Base-by-base conservation (phyloP, 1,139 yeast species). In the Geotrichum bryndzae region DNA sequence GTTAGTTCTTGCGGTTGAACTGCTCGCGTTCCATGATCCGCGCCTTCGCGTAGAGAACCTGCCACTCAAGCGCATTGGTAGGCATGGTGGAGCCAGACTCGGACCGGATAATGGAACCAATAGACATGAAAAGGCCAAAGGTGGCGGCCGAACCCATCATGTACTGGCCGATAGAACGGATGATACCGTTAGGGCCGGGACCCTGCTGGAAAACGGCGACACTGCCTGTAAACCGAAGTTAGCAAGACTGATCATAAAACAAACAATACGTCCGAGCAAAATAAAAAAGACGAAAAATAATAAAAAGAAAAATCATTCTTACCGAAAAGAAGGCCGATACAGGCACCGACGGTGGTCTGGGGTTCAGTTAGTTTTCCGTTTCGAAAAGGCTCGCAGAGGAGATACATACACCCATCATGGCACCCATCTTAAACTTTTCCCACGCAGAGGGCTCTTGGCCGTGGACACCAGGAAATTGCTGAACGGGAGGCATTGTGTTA, bases 341-440 rank as follows among this genome's bases (percentile, higher is more conserved):
- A 95, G 23, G 92, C 96, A 64, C 99, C 99, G 41, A 91, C 97
- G 31, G 96, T 87, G 57, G 94, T 80, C 80, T 78, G 61, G 13
- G 53, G 45, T 52, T 56, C 41, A 25, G 61, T 55, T 55, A 58
- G 50, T 25, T 55, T 25, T 38, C n/a, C 15, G 27, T 46, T 5
- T 18, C 52, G 18, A 31, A 46, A 27, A 15, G 51, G 25, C 11
- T 31, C 13, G n/a, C 41, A 51, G 23, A 51, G 13, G 29, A 55
- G 35, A 63, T 67, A 70, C 81, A 66, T 73, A 76, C 83, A 62
- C 99, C 99, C 98, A 94, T 95, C 78, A 92, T 79, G 66, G 92
- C 87, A 62, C 99, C 99, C 98, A 94, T 95, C 78, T 94, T 94
- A 83, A 94, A 89, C 79, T 92, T 94, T 66, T 94, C 97, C 78